These are phyloP conservation scores for Crepidotus variabilis DNA, from an alignment of 768 basidiomycete species.

Conservation along the genomic window DNA sequence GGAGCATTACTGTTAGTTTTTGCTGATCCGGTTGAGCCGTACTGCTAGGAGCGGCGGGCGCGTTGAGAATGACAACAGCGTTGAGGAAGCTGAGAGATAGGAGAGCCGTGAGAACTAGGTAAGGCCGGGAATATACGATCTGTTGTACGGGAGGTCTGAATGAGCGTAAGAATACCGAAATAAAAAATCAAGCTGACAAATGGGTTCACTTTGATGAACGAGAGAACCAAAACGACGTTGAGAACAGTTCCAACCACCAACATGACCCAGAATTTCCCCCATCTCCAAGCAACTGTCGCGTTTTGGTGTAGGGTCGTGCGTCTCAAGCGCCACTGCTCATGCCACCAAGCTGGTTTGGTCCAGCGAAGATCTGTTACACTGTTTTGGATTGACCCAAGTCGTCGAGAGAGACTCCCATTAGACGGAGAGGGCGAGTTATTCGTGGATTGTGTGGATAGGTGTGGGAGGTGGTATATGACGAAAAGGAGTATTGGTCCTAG, in stretches of 20 bases:
- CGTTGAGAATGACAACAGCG: slow-evolving; percentile 26
- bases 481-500: slow-evolving; percentile 50
- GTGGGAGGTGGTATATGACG: slow-evolving; percentile 21
- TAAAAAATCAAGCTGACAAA: neutral
- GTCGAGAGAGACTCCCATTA: too few relatives aligned
- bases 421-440: too few relatives aligned
- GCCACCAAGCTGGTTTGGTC: neutral
- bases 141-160: neutral
- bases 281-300: slow-evolving; percentile 32
- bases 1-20: slow-evolving; percentile 44
- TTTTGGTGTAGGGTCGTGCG: slow-evolving; percentile 15
- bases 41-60: slow-evolving; percentile 17
- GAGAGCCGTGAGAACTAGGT: slow-evolving; percentile 43
- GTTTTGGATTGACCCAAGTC: too few relatives aligned
- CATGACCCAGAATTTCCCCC: slow-evolving; percentile 54
- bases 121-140: slow-evolving; percentile 35
- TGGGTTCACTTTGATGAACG: slow-evolving; percentile 46
- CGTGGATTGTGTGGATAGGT: too few relatives aligned
- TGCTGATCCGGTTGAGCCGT: slow-evolving; percentile 29
- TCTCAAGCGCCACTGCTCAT: neutral
- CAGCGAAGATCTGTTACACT: neutral
- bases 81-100: slow-evolving; percentile 43
- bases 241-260: slow-evolving; percentile 36
- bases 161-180: neutral
- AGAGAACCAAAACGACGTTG: slow-evolving; percentile 40